Base-by-base conservation (phyloP, 2,329 filamentous ascomycete genomes). In the Trichoderma sp. region DNA sequence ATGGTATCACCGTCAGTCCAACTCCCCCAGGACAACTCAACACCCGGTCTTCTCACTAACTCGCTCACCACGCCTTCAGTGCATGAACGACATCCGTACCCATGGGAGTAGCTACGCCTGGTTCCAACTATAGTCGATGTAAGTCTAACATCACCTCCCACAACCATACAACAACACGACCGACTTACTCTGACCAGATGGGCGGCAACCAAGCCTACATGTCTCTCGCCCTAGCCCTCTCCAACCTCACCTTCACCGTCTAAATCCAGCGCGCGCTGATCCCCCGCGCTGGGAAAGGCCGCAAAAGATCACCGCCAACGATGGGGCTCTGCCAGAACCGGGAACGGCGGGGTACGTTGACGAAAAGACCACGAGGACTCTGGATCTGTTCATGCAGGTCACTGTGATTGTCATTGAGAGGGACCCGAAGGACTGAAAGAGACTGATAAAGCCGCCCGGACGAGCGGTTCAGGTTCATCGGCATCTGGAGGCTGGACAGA, bases 201-300 rank as follows among this genome's bases (percentile, higher is more conserved):
- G 65, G 65, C 7, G 62, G 65, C 10, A 67, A 67, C n/a, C 65
- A 67, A 12, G 65, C 62, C 17, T 67, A 67, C 50, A 63, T 67
- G 26, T 67, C 65, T 19, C 65, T 67, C 5, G 55, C 65, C 41
- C 43, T 67, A 45, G 30, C 62, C 26, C 61, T 65, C 14, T 62
- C 65, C 15, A 56, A 65, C 14, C 65, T 67, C 41, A 60, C 30
- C 28, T 67, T 67, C 50, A 45, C 65, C 19, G 63, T 69, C 43
- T 70, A 72, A 55, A 75, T 78, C 43, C 66, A 78, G 24, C 68
- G 70, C 19, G 69, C 68, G 0, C 69, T 78, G 6, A 66, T 75
- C 9, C 74, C 74, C 9, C 21, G 73, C 70, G 3, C 66, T 77
- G 10, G 72, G 71, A 41, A 66, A 66, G 3, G 72, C 73, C 1